A percentile compares a stretch with the other conserved stretches of the same genome.
phyloP scores from a whole-genome alignment of 805 yeast genomes.

The Sugiyamaella valdiviana region DNA sequence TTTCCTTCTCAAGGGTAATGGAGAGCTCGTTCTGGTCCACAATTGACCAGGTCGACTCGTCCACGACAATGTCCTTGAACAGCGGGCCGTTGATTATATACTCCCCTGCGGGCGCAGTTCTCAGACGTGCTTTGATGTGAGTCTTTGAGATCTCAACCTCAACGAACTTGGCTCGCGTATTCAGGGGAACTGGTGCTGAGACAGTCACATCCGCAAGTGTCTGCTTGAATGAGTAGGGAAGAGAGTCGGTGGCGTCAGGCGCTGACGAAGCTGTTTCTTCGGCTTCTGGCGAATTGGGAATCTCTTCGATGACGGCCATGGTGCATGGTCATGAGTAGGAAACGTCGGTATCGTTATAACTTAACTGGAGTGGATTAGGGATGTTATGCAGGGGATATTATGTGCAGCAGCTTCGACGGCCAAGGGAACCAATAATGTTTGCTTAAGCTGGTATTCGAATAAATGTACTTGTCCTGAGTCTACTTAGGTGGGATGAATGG shows the following conservation, averaged over 20 bases:
- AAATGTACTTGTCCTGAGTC: too few relatives aligned
- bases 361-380: neutral
- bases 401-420: too few relatives aligned
- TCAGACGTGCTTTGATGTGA: slow-evolving; percentile 24
- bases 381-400: neutral
- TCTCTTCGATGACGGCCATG: neutral
- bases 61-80: slow-evolving; percentile 29
- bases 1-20: slow-evolving; percentile 34
- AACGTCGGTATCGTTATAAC: too few relatives aligned
- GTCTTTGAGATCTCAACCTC: slow-evolving; percentile 25
- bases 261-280: neutral
- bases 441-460: too few relatives aligned
- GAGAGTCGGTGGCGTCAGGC: neutral
- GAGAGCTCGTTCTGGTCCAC: slow-evolving; percentile 35
- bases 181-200: slow-evolving; percentile 27
- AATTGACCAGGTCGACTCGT: slow-evolving; percentile 39
- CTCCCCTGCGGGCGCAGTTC: slow-evolving; percentile 15
- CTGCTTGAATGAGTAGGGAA: slow-evolving; percentile 34
- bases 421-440: too few relatives aligned
- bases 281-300: neutral
- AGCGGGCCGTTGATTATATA: slow-evolving; percentile 32
- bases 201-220: slow-evolving; percentile 40
- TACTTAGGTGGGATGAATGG: too few relatives aligned
- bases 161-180: slow-evolving; percentile 34
- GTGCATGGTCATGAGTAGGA: too few relatives aligned